Conservation (phyloP, 1,139 yeast genomes). For the Barnettozyma hawaiiensis region DNA sequence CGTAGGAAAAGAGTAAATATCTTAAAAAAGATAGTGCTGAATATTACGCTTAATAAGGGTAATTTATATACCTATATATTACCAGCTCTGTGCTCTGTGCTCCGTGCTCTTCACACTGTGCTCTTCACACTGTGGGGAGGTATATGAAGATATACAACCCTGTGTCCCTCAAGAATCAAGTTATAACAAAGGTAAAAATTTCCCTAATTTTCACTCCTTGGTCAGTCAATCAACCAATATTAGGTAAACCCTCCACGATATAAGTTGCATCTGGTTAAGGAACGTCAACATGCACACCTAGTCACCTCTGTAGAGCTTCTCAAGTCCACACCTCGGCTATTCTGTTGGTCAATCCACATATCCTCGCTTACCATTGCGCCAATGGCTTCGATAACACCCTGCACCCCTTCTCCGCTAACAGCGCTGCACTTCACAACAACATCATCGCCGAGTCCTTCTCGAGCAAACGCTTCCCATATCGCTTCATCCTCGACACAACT, state of each 20-base stretch:
- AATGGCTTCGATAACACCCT: conserved; percentile 46
- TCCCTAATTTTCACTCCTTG: too few relatives aligned
- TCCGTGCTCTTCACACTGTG: too few relatives aligned
- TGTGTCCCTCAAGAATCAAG: too few relatives aligned
- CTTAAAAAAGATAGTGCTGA: too few relatives aligned
- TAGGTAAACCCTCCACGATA: too few relatives aligned
- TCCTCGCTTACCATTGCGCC: conserved; percentile 24
- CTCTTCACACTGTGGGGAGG: too few relatives aligned
- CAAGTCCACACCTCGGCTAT: conserved; percentile 3
- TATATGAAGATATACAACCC: too few relatives aligned
- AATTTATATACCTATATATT: not conserved
- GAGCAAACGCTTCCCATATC: conserved; percentile 30
- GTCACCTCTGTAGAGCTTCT: not conserved
- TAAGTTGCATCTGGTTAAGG: too few relatives aligned
- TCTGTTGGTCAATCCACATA: conserved; percentile 11
- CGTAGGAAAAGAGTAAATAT: too few relatives aligned
- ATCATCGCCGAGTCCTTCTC: conserved; percentile 23
- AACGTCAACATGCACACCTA: not conserved
- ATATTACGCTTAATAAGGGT: not conserved
- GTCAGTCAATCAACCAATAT: too few relatives aligned
- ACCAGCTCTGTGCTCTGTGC: too few relatives aligned
- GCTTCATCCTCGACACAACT: conserved; percentile 25
- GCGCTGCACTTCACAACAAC: conserved; percentile 83
- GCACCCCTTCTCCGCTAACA: conserved; percentile 70
- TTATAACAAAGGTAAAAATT: too few relatives aligned